Evolutionary conservation across 176 grass and related monocot species (phyloP).

Genomic region (Bonia amplexicaulis): DNA sequence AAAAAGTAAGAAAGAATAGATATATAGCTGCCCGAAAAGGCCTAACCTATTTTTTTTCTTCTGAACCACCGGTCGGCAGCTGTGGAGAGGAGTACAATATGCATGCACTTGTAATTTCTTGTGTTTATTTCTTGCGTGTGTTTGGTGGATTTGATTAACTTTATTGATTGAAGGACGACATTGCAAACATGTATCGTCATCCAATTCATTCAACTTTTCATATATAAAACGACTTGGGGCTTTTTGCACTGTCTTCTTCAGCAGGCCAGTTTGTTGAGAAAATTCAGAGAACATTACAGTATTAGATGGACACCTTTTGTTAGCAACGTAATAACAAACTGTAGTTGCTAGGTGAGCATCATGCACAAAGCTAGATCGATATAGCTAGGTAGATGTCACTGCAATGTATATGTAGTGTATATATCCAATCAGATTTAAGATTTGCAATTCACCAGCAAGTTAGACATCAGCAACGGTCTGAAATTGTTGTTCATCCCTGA

Average conservation of each 20-base stretch:
- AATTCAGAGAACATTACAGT: neutral
- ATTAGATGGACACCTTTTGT: neutral
- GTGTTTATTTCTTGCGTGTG: neutral
- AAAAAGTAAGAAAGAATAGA: neutral
- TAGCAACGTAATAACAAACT: conserved; percentile 14
- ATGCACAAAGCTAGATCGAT: neutral
- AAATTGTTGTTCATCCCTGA: too few species aligned
- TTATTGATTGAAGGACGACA: neutral
- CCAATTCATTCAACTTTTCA: neutral
- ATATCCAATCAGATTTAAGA: neutral
- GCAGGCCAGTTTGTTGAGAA: neutral
- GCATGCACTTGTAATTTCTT: neutral
- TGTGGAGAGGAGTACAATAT: neutral
- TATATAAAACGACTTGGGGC: neutral
- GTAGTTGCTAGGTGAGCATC: neutral
- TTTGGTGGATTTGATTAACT: neutral
- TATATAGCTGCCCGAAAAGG: conserved; percentile 32
- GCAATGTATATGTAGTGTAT: neutral
- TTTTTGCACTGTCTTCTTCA: neutral
- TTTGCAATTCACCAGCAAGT: neutral
- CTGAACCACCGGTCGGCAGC: conserved; percentile 22
- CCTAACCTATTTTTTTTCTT: conserved; percentile 23
- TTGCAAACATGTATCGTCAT: neutral
- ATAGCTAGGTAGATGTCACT: neutral
- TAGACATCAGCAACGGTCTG: too few species aligned